Evolutionary conservation across 768 basidiomycete species (phyloP).

Genomic region (Auricularia cornea): DNA sequence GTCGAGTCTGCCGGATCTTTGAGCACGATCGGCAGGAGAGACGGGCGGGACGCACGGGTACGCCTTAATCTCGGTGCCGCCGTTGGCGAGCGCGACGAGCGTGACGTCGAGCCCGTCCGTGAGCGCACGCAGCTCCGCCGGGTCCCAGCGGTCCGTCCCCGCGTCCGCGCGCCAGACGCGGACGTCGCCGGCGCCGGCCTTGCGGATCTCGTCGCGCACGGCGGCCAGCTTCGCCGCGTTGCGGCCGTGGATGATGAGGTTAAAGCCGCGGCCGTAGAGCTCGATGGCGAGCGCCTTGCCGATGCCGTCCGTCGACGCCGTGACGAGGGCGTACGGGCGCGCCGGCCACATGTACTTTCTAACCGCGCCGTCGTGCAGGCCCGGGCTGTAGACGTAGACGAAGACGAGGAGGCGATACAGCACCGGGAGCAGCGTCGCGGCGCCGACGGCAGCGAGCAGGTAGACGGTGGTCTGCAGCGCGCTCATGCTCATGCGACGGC

Average conservation of each 20-base stretch:
- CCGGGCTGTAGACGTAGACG: neutral
- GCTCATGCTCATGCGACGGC: too few relatives aligned
- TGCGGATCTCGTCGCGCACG: constrained; percentile 4
- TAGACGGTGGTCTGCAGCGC: neutral
- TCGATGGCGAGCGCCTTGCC: constrained; percentile 8
- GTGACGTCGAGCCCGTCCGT: constrained; percentile 7
- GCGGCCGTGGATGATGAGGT: constrained; percentile 9
- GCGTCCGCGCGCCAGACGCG: neutral
- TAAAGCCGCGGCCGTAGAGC: constrained; percentile 7
- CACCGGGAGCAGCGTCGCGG: neutral
- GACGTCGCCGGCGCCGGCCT: neutral
- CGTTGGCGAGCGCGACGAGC: constrained; percentile 6
- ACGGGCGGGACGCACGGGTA: neutral
- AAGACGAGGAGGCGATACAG: neutral
- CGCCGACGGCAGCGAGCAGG: neutral
- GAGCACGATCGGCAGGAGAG: too few relatives aligned
- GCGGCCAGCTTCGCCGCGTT: constrained; percentile 5
- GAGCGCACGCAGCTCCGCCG: constrained; percentile 1
- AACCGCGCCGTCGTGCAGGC: neutral
- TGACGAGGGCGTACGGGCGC: constrained; percentile 7
- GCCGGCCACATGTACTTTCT: neutral
- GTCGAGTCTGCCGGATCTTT: constrained; percentile 3
- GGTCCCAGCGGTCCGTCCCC: constrained; percentile 7
- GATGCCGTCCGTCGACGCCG: constrained; percentile 8
- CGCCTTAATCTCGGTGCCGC: constrained; percentile 2